Evolutionary conservation across 1,139 yeast genomes (phyloP).

Genomic region (Pichia sp.): DNA sequence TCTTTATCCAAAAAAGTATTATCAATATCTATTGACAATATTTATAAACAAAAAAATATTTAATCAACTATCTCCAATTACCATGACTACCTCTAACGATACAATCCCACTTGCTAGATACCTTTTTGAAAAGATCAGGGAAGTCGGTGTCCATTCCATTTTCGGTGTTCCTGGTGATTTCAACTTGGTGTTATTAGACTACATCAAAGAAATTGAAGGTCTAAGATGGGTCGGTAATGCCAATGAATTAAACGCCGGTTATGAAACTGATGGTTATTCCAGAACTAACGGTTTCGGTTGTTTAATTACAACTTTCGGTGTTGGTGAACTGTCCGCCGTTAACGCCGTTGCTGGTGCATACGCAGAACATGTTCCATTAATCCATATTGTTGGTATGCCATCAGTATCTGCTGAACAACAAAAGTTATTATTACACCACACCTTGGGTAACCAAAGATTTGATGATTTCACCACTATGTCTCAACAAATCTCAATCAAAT

Average conservation of each 20-base stretch:
- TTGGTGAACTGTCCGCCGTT: conserved; percentile 53
- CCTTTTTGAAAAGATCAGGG: conserved; percentile 53
- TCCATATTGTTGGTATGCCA: conserved; percentile 52
- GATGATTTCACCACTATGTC: conserved; percentile 74
- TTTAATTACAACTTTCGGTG: conserved; percentile 60
- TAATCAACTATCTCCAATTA: background rate
- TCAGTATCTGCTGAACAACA: conserved; percentile 58
- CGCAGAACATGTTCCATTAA: conserved; percentile 51
- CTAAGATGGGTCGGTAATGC: conserved; percentile 66
- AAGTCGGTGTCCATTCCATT: conserved; percentile 54
- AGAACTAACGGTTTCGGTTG: conserved; percentile 54
- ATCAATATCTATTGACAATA: too few species aligned
- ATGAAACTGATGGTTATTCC: conserved; percentile 67
- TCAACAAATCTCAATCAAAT: conserved; percentile 56
- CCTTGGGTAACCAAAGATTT: conserved; percentile 76
- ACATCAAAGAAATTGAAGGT: conserved; percentile 51
- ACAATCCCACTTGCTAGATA: conserved; percentile 48
- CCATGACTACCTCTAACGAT: background rate
- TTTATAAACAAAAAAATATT: background rate
- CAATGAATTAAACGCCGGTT: conserved; percentile 65
- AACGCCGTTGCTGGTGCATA: conserved; percentile 53
- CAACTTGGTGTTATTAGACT: conserved; percentile 60
- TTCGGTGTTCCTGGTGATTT: conserved; percentile 81
- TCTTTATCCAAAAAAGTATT: background rate
- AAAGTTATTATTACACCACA: conserved; percentile 42